phyloP scores from a whole-genome alignment of 495 filamentous ascomycete genomes.

The Podospora didyma region DNA sequence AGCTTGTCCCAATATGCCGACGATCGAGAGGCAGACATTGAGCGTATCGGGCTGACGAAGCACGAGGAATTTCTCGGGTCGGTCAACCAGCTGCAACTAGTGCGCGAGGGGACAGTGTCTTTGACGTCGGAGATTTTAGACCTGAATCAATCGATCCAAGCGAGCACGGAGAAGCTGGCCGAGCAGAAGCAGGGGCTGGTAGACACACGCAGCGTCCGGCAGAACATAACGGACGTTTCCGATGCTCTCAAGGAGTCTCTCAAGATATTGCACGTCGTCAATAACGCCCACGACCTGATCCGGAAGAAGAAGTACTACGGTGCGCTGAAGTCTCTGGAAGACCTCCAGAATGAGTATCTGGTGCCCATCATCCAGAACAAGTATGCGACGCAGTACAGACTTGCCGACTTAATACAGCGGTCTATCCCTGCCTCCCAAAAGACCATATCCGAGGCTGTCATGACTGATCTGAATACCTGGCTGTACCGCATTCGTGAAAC shows the following conservation, averaged over 20 bases:
- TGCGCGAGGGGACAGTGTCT: conserved; percentile 80
- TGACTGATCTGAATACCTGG: conserved; percentile 97
- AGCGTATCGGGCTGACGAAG: conserved; percentile 89
- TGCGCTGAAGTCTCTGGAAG: conserved; percentile 87
- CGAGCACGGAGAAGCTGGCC: conserved; percentile 90
- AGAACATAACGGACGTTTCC: conserved; percentile 93
- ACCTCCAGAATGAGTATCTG: conserved; percentile 93
- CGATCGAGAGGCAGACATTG: conserved; percentile 86
- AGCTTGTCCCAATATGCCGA: conserved; percentile 74
- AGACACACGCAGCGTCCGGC: conserved; percentile 83
- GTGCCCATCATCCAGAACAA: conserved; percentile 57
- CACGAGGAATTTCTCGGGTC: conserved; percentile 95
- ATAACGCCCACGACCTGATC: conserved; percentile 88
- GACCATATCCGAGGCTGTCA: conserved; percentile 91
- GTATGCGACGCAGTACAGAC: conserved; percentile 87
- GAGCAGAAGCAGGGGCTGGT: conserved; percentile 93
- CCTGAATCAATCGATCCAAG: conserved; percentile 89
- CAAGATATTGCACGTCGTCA: conserved; percentile 87
- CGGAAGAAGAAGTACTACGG: conserved; percentile 92
- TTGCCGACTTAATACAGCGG: conserved; percentile 92
- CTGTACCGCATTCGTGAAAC: conserved; percentile 94
- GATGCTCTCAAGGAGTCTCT: conserved; percentile 85
- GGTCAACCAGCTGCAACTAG: conserved; percentile 85
- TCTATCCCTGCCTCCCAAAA: conserved; percentile 90
- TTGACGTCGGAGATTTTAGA: conserved; percentile 89